Evolutionary conservation across 805 yeast species (phyloP).

Genomic region (Lipomyces spencermartinsiae): DNA sequence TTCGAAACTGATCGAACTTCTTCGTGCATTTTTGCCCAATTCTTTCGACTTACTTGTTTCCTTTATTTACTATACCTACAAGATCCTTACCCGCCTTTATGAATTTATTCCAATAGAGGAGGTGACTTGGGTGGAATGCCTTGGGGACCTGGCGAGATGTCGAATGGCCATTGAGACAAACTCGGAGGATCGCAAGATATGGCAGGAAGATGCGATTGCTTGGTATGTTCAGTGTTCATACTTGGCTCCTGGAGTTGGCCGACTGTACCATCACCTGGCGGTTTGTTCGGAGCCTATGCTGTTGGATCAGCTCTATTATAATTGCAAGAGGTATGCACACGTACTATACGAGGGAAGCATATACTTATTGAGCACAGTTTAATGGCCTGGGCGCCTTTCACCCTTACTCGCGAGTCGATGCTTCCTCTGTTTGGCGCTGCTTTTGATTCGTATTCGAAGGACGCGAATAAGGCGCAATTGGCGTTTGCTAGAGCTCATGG

Average conservation of each 20-base stretch:
- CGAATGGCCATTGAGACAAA: constrained; percentile 25
- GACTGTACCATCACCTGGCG: constrained; percentile 32
- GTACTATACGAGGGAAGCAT: background rate
- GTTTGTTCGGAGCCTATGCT: constrained; percentile 18
- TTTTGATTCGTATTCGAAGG: constrained; percentile 10
- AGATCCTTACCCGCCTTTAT: constrained; percentile 21
- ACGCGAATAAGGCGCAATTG: constrained; percentile 22
- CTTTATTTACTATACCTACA: constrained; percentile 24
- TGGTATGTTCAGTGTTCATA: constrained; percentile 32
- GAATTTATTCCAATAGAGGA: constrained; percentile 22
- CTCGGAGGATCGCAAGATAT: constrained; percentile 5
- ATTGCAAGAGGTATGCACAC: constrained; percentile 25
- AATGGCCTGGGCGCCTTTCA: constrained; percentile 13
- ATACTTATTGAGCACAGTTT: constrained; percentile 17
- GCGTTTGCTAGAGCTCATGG: constrained; percentile 26
- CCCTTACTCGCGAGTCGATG: constrained; percentile 23
- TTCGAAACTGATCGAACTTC: constrained; percentile 16
- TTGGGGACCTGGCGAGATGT: constrained; percentile 34
- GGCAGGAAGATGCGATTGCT: constrained; percentile 28
- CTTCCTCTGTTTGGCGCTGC: constrained; percentile 19
- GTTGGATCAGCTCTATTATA: constrained; percentile 34
- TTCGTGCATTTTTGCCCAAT: constrained; percentile 23
- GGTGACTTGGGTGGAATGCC: constrained; percentile 30
- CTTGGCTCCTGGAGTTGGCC: constrained; percentile 28
- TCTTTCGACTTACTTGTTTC: constrained; percentile 17